phyloP scores from a whole-genome alignment of 2,329 filamentous ascomycete species.

The Fusarium proliferatum region DNA sequence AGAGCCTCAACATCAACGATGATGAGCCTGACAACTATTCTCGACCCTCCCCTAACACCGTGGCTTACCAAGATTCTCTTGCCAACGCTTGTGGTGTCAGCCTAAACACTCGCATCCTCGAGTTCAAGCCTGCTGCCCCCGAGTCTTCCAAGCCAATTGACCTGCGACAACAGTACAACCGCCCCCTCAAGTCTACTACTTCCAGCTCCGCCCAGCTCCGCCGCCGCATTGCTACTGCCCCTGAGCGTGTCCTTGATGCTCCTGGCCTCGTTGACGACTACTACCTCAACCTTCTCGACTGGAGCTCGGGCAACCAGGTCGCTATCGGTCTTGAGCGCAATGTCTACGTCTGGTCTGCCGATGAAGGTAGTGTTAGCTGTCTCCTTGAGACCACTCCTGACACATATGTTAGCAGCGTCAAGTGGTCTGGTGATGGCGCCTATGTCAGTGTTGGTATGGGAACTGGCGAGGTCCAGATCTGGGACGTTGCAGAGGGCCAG shows the following conservation, averaged over 20 bases:
- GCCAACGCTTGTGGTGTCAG: slow-evolving; percentile 92
- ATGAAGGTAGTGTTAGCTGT: slow-evolving; percentile 88
- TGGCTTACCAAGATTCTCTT: slow-evolving; percentile 91
- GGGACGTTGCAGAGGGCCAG: slow-evolving; percentile 93
- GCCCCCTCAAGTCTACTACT: slow-evolving; percentile 83
- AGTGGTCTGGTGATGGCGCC: slow-evolving; percentile 97
- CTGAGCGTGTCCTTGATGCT: slow-evolving; percentile 95
- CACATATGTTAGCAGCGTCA: slow-evolving; percentile 97
- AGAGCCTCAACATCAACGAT: slow-evolving; percentile 79
- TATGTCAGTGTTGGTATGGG: slow-evolving; percentile 96
- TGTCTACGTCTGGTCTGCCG: slow-evolving; percentile 98
- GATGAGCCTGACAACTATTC: slow-evolving; percentile 76
- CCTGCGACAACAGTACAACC: slow-evolving; percentile 96
- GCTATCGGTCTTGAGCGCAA: slow-evolving; percentile 96
- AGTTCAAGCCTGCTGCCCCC: slow-evolving; percentile 97
- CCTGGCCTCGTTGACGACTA: slow-evolving; percentile 98
- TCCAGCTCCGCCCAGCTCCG: slow-evolving; percentile 85
- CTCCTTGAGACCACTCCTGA: slow-evolving; percentile 89
- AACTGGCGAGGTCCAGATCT: slow-evolving; percentile 97
- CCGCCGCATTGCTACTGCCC: slow-evolving; percentile 91
- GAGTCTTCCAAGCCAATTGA: slow-evolving; percentile 99
- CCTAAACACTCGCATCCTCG: slow-evolving; percentile 93
- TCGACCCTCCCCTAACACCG: slow-evolving; percentile 85
- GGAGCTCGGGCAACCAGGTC: slow-evolving; percentile 97
- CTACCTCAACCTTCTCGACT: slow-evolving; percentile 98